Percentiles rank a stretch among this genome's conserved stretches.
phyloP scores from a whole-genome alignment of 1,284 basidiomycete species.

The Lentinula novae-zelandiae region DNA sequence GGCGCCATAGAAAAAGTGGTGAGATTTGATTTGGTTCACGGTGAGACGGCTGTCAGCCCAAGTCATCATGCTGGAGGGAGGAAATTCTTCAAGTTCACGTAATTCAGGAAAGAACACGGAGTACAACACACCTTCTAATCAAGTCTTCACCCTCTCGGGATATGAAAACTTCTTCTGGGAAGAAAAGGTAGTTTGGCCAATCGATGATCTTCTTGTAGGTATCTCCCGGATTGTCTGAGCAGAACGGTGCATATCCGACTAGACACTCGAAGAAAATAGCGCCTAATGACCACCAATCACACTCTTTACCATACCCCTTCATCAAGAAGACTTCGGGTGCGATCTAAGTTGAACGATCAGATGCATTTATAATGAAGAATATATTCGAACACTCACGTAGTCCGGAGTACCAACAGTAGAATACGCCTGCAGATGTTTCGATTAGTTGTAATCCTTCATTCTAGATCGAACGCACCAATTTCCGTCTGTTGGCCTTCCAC shows the following conservation, averaged over 20 bases:
- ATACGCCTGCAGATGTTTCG: conserved; percentile 63
- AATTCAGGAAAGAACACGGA: conserved; percentile 5
- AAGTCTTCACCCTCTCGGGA: conserved; percentile 91
- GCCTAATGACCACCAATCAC: conserved; percentile 97
- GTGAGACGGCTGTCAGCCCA: conserved; percentile 78
- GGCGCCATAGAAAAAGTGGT: conserved; percentile 96
- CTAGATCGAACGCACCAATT: conserved; percentile 63
- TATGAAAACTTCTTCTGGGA: conserved; percentile 96
- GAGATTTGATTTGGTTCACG: conserved; percentile 88
- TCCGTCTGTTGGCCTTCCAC: conserved; percentile 98
- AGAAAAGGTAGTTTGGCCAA: conserved; percentile 87
- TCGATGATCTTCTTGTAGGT: conserved; percentile 99
- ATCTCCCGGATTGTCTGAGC: conserved; percentile 95
- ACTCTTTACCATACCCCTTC: conserved; percentile 97
- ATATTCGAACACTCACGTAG: conserved; percentile 32
- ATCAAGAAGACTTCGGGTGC: conserved; percentile 98
- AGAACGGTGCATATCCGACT: conserved; percentile 97
- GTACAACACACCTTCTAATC: conserved; percentile 62
- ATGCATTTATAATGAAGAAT: not conserved
- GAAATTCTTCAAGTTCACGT: conserved; percentile 6
- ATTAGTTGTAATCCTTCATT: not conserved
- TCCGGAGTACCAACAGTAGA: conserved; percentile 97
- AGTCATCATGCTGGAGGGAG: conserved; percentile 67
- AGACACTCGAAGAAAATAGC: conserved; percentile 99
- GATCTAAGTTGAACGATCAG: conserved; percentile 55